Base-by-base conservation (phyloP, 139 green algal genomes). In the Pedinophyceae sp. region DNA sequence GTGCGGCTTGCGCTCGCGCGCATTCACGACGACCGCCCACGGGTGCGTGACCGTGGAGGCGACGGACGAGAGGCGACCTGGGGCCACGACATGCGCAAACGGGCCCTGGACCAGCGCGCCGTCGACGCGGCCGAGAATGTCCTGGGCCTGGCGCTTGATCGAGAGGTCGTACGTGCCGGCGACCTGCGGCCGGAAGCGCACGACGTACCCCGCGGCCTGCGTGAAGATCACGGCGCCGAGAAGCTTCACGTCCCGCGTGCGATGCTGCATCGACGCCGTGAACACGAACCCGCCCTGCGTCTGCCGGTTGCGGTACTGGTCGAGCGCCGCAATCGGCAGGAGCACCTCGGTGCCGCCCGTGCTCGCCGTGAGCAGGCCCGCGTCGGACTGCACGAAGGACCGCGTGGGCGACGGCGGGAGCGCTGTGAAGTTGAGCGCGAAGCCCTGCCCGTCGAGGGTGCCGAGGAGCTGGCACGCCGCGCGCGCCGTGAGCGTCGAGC, bases 121-220 rank as follows among this genome's bases (percentile, higher is more conserved):
- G n/a, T 53, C 48, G 25, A 53, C 18, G 48, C 22, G 48, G 48
- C 48, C 48, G 24, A 10, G 48, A 23, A 53, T 53, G 48, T 16
- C 48, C 18, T 50, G 43, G 15, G 19, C 43, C 43, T 50, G 43
- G 19, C 43, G 43, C 43, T 18, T 50, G 43, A 50, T n/a, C 19
- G 19, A 27, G 19, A 50, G 43, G 18, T n/a, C 25, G 43, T 50
- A 50, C 19, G 19, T 18, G 15, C 43, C 43, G 19, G 23, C 19
- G 43, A 50, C 25, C 43, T 50, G 43, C 6, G 43, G 19, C 5
- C 19, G 23, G 43, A 50, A 50, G 19, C 25, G 43, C 43, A n/a
- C 43, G 4, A 50, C 10, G 43, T 50, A 50, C 43, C 23, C 43
- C 19, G 43, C 13, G 43, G 19, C 43, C 19, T n/a, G 19, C 15